Base-by-base conservation (phyloP, 805 yeast species). In the Metschnikowia anglica region DNA sequence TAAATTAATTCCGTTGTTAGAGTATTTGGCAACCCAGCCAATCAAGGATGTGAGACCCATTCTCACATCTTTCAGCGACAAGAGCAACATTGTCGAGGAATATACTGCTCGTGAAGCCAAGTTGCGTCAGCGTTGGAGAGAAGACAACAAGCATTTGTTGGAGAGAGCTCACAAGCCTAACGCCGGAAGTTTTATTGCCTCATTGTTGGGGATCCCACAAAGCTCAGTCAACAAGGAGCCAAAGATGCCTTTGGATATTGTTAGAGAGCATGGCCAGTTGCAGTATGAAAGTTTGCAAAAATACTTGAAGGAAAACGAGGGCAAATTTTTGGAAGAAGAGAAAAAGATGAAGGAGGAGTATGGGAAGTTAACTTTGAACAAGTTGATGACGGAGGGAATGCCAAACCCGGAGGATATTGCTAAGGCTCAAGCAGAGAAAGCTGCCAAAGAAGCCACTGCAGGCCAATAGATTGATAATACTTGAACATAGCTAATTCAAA, bases 191-290 rank as follows among this genome's bases (percentile, higher is more conserved):
- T 76, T 81, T 66, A 70, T 82, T 31, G 77, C 83, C 38, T 68
- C 73, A 36, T 59, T 86, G 47, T 69, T 89, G 43, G 96, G 96
- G 31, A 66, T 82, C 31, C 78, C 83, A 34, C 54, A 61, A 20
- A 56, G 73, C 5, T 56, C 68, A 1, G 66, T 72, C 44, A 79
- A 60, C 53, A 69, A 60, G 60, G 76, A 59, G 53, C 83, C 83
- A 48, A 80, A 81, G 67, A 80, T 84, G 83, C 96, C 96, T 23
- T 76, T 89, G 62, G 99, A 91, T 66, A 62, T 80, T 43, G 81
- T 90, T 53, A 85, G 97, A 62, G 95, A 88, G 61, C 91, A 87
- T 61, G 97, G 96, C 55, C 96, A 88, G 66, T 79, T 81, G 70
- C 88, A 87, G 63, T 91, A 88, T 64, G 81, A 83, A 56, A 80